Percentiles rank a stretch among this genome's conserved stretches.
phyloP scores from a whole-genome alignment of 768 basidiomycete species.

The Mycena filopes region DNA sequence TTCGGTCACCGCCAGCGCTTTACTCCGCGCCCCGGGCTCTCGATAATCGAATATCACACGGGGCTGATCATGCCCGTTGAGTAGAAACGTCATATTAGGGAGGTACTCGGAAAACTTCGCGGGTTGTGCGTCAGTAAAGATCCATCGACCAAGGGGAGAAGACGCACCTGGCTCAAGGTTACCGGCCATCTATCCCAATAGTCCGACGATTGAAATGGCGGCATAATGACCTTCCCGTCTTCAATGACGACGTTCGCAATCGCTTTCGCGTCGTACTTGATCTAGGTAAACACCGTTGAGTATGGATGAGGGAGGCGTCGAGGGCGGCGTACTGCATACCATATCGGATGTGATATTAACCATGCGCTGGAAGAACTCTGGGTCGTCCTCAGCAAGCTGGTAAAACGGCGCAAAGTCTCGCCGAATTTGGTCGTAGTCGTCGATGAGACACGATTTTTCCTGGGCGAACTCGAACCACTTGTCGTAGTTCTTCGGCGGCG shows the following conservation, averaged over 20 bases:
- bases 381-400: conserved; percentile 18
- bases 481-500: conserved; percentile 22
- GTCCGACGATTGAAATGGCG: neutral
- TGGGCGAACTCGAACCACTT: conserved; percentile 22
- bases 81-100: conserved; percentile 19
- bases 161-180: conserved; percentile 9
- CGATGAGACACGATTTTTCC: conserved; percentile 24
- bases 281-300: neutral
- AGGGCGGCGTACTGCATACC: too few species aligned
- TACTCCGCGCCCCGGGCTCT: neutral
- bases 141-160: neutral
- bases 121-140: neutral
- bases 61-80: conserved; percentile 21
- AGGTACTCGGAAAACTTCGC: conserved; percentile 9
- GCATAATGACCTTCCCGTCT: neutral
- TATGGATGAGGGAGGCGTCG: neutral
- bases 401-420: conserved; percentile 22
- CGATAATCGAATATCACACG: conserved; percentile 22
- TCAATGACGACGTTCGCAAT: conserved; percentile 4
- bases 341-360: neutral
- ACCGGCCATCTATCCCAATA: conserved; percentile 11
- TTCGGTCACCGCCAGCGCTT: neutral
- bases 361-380: conserved; percentile 8
- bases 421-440: conserved; percentile 23
- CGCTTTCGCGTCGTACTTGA: neutral